Conservation (phyloP, 805 yeast genomes). For the Vanderwaltozyma polyspora region DNA sequence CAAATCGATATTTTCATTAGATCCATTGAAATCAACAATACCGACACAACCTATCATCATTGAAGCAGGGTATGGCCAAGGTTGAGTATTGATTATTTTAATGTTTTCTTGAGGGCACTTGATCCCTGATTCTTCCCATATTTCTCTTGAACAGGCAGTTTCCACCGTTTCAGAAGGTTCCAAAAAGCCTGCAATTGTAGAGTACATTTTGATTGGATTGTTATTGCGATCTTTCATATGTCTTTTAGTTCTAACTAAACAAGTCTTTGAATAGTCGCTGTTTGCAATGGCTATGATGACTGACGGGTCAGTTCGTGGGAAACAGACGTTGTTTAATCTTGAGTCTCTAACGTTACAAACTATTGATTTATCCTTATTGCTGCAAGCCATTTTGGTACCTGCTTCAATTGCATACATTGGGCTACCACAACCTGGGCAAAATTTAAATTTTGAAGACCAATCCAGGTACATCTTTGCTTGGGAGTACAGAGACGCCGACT, state of each 20-base stretch:
- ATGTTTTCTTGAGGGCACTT: slow-evolving; percentile 41
- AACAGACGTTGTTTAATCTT: slow-evolving; percentile 62
- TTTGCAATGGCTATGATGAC: slow-evolving; percentile 72
- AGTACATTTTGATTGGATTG: slow-evolving; percentile 42
- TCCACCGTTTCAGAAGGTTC: slow-evolving; percentile 93
- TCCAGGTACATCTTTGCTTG: slow-evolving; percentile 79
- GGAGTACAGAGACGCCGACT: slow-evolving; percentile 58
- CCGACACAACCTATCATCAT: slow-evolving; percentile 90
- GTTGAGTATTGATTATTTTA: slow-evolving; percentile 63
- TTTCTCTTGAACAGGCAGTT: slow-evolving; percentile 76
- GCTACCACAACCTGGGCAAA: slow-evolving; percentile 82
- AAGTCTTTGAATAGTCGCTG: slow-evolving; percentile 44
- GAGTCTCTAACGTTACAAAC: slow-evolving; percentile 31
- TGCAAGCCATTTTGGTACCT: slow-evolving; percentile 52
- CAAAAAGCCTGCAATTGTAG: slow-evolving; percentile 90
- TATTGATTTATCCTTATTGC: slow-evolving; percentile 13
- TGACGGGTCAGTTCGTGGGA: slow-evolving; percentile 89
- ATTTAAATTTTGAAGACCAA: slow-evolving; percentile 65
- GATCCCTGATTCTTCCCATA: slow-evolving; percentile 94
- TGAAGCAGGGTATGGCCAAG: slow-evolving; percentile 96
- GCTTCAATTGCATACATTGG: slow-evolving; percentile 50
- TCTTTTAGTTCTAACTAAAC: slow-evolving; percentile 62
- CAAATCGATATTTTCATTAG: slow-evolving; percentile 52
- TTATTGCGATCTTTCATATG: slow-evolving; percentile 27
- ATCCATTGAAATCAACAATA: slow-evolving; percentile 57